These are phyloP conservation scores for Sapria himalayana DNA, from an alignment of 345 rosid genomes.

Conservation along the genomic window DNA sequence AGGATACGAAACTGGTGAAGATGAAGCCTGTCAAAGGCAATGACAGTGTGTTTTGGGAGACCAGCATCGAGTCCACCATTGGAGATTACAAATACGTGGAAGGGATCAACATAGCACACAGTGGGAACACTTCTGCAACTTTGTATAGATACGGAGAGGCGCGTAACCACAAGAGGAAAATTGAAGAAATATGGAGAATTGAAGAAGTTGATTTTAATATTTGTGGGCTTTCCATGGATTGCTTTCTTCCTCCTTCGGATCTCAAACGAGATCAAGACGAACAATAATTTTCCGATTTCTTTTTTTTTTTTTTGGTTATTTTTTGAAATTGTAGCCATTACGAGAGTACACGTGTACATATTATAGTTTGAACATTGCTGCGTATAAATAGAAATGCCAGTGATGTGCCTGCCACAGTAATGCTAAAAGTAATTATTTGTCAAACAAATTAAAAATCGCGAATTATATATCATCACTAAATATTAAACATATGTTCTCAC, in stretches of 20 bases:
- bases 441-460: too few species aligned
- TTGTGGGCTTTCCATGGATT: slow-evolving; percentile 47
- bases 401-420: too few species aligned
- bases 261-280: slow-evolving; percentile 30
- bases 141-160: slow-evolving; percentile 44
- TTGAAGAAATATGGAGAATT: slow-evolving; percentile 85
- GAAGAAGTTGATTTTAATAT: slow-evolving; percentile 85
- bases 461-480: too few species aligned
- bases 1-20: slow-evolving; percentile 51
- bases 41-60: slow-evolving; percentile 61
- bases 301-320: too few species aligned
- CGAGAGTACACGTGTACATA: too few species aligned
- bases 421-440: too few species aligned
- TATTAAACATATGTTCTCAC: too few species aligned
- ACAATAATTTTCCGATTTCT: too few species aligned
- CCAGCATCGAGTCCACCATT: slow-evolving; percentile 40
- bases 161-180: slow-evolving; percentile 40
- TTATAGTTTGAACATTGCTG: too few species aligned
- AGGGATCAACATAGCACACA: slow-evolving; percentile 52
- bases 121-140: slow-evolving; percentile 42
- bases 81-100: slow-evolving; percentile 50
- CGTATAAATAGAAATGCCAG: too few species aligned
- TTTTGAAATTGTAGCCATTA: too few species aligned
- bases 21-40: slow-evolving; percentile 31
- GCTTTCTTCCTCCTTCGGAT: slow-evolving; percentile 78